Conservation (phyloP, 2,329 filamentous ascomycete species). For the Calonectria pauciramosa region DNA sequence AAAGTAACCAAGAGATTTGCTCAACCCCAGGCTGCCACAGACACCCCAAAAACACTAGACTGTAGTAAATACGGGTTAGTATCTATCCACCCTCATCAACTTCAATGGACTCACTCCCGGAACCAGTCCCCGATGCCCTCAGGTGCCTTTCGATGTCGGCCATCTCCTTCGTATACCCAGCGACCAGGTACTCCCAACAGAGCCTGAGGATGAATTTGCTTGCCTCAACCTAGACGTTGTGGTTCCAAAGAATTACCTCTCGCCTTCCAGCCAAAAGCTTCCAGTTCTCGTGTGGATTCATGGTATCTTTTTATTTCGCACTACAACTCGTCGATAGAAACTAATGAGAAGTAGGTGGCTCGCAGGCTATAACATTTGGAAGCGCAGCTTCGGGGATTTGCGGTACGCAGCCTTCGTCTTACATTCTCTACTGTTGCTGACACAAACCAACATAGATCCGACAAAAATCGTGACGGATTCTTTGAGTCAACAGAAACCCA, state of each 20-base stretch:
- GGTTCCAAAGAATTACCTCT: conserved; percentile 43
- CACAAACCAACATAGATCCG: conserved; percentile 43
- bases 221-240: conserved; percentile 60
- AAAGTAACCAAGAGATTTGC: conserved; percentile 18
- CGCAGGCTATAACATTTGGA: conserved; percentile 59
- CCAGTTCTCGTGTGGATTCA: conserved; percentile 62
- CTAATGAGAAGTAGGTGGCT: conserved; percentile 48
- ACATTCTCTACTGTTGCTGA: not conserved
- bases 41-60: not conserved
- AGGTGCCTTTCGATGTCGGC: conserved; percentile 55
- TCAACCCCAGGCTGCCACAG: not conserved
- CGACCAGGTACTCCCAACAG: conserved; percentile 40
- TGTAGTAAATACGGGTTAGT: conserved; percentile 22
- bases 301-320: conserved; percentile 40
- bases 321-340: not conserved
- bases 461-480: conserved; percentile 53
- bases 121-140: conserved; percentile 58
- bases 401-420: conserved; percentile 41
- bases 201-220: conserved; percentile 57
- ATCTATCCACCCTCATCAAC: no score
- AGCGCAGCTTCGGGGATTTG: conserved; percentile 58
- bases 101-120: not conserved
- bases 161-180: conserved; percentile 58
- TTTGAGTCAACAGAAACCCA: conserved; percentile 38
- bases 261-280: conserved; percentile 31